Conservation (phyloP, 2,329 filamentous ascomycete genomes). For the Fusarium pininemorale region DNA sequence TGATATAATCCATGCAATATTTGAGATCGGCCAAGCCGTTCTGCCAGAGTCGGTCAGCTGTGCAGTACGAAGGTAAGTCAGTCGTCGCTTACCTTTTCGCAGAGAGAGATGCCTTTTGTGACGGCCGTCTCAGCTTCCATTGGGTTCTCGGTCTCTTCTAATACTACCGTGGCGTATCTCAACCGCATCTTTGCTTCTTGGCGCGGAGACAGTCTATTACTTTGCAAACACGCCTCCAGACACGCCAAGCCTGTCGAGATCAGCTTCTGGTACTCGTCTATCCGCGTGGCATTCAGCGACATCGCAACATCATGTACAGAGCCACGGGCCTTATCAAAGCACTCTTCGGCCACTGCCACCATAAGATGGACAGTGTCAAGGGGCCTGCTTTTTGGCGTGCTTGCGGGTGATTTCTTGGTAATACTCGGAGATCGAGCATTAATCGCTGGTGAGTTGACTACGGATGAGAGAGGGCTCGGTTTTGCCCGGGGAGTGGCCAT, state of each 20-base stretch:
- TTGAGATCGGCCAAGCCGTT: constrained; percentile 68
- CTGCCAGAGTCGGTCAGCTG: constrained; percentile 45
- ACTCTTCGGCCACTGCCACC: constrained; percentile 79
- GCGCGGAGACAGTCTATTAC: constrained; percentile 67
- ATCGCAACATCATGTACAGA: constrained; percentile 58
- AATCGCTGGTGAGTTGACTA: constrained; percentile 54
- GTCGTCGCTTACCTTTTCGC: constrained; percentile 64
- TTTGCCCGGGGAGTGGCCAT: constrained; percentile 44
- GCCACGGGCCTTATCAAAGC: constrained; percentile 71
- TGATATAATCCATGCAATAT: constrained; percentile 79
- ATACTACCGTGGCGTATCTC: constrained; percentile 75
- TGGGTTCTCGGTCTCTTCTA: constrained; percentile 80
- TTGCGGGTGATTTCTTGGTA: constrained; percentile 54
- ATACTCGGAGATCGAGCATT: constrained; percentile 53
- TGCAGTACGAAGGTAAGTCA: not conserved
- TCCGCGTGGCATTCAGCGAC: constrained; percentile 50
- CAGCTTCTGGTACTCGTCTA: constrained; percentile 76
- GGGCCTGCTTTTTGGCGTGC: constrained; percentile 52
- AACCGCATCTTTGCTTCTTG: constrained; percentile 75
- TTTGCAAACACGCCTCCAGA: constrained; percentile 74
- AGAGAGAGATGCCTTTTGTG: constrained; percentile 75
- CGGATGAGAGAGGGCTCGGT: constrained; percentile 51
- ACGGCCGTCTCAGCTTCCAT: constrained; percentile 77
- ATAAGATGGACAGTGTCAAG: constrained; percentile 68
- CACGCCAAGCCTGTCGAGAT: constrained; percentile 78